Percentiles rank a stretch among this genome's conserved stretches.
Conservation (phyloP, 2,329 filamentous ascomycete species). For the Fusarium foetens region DNA sequence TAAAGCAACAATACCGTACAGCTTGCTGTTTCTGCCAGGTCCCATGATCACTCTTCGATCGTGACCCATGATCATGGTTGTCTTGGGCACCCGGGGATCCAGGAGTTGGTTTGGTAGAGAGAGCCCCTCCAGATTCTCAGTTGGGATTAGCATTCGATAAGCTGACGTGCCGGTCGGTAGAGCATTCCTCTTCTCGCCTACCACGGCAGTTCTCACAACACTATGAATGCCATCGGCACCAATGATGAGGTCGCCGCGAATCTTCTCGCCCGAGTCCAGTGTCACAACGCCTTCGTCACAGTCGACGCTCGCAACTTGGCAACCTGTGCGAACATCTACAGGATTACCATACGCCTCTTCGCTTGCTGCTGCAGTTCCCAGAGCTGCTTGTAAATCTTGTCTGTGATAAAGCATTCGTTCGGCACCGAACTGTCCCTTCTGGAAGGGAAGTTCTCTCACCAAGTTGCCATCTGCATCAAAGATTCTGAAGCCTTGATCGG, state of each 20-base stretch:
- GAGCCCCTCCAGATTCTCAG: constrained; percentile 15
- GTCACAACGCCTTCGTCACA: constrained; percentile 32
- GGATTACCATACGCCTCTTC: constrained; percentile 16
- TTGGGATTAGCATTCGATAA: constrained; percentile 38
- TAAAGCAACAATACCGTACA: constrained; percentile 35
- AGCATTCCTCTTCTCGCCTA: constrained; percentile 20
- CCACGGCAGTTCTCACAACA: constrained; percentile 29
- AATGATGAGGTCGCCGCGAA: constrained; percentile 33
- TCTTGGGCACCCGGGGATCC: constrained; percentile 15
- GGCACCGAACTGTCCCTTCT: constrained; percentile 33
- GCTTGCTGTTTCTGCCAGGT: constrained; percentile 27
- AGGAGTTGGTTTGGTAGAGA: constrained; percentile 22
- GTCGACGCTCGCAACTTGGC: constrained; percentile 25
- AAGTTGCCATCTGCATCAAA: constrained; percentile 26
- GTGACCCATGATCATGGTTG: constrained; percentile 37
- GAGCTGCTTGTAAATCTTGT: constrained; percentile 32
- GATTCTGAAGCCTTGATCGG: constrained; percentile 36
- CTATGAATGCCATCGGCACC: constrained; percentile 41
- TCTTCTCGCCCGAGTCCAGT: constrained; percentile 23
- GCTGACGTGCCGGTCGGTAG: constrained; percentile 36
- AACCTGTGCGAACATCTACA: constrained; percentile 23
- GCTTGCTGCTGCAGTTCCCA: constrained; percentile 25
- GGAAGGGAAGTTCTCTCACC: constrained; percentile 29
- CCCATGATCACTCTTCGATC: constrained; percentile 40
- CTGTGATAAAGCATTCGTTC: constrained; percentile 37